Base-by-base conservation (phyloP, 208 protist species). In the Wallacemonas rigidus region DNA sequence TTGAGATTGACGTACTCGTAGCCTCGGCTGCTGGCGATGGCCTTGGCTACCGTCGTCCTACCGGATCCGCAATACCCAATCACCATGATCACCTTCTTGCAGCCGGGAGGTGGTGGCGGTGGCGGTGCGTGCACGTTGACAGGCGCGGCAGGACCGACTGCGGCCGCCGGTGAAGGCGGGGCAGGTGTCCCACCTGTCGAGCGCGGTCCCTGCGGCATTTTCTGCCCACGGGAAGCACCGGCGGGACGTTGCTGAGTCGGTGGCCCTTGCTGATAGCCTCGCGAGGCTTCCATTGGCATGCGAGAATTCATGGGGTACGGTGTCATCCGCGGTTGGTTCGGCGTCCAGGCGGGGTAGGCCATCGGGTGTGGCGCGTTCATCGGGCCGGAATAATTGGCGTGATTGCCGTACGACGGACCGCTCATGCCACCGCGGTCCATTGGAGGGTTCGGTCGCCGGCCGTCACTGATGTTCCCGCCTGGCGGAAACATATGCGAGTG, bases 1-100 rank as follows among this genome's bases (percentile, higher is more conserved):
- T 75, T 72, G 15, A 92, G 72, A 3, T 79, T 87, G n/a, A 95
- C 71, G 75, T 95, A 93, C 73, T 81, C 79, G 62, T 83, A 92
- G 14, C 85, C 70, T n/a, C 74, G 71, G 15, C 43, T 51, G 48
- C 83, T 70, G 40, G 91, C 86, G 45, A 95, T 81, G 9, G 58
- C 77, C 76, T 82, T 74, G 5, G 88, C 88, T 4, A 93, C 87
- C 3, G 65, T 86, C 38, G 91, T 92, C 81, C 93, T 95, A 12
- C 91, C 91, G 3, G 82, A 85, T 9, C 77, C 50, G 40, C 80
- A 67, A 79, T 92, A 93, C 15, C 91, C 91, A 48, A 85, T 80
- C 40, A 95, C 88, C 65, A 95, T 76, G 65, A 95, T 81, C 36
- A 90, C 90, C 36, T 26, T 26, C 26, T 83, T 75, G 36, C 75